phyloP scores from a whole-genome alignment of 495 filamentous ascomycete genomes.

The Penicillium antarcticum region DNA sequence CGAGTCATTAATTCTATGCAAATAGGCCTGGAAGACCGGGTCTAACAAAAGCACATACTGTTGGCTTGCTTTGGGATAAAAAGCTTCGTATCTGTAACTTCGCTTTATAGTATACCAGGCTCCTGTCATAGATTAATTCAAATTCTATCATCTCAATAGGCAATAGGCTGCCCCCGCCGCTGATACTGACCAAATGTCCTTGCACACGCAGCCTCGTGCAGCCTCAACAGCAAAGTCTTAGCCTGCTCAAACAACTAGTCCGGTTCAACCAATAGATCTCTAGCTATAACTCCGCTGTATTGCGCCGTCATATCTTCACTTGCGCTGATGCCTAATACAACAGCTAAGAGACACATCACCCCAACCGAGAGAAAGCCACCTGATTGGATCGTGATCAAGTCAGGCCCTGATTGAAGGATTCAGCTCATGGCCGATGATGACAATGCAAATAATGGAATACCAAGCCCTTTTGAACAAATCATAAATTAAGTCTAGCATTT shows the following conservation, averaged over 20 bases:
- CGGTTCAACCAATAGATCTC: constrained; percentile 74
- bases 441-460: constrained; percentile 1
- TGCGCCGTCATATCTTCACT: constrained; percentile 77
- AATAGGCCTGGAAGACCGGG: no score
- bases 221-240: constrained; percentile 71
- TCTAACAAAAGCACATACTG: no score
- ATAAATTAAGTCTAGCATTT: no score
- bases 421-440: constrained; percentile 7
- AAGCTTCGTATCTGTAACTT: no score
- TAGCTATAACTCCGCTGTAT: constrained; percentile 70
- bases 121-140: neutral
- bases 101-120: neutral
- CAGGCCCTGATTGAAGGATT: no score
- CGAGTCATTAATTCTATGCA: no score
- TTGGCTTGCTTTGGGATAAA: no score
- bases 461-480: neutral
- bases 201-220: constrained; percentile 61
- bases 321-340: constrained; percentile 91
- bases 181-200: constrained; percentile 69
- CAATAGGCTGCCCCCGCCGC: no score
- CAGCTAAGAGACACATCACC: constrained; percentile 89
- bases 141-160: no score
- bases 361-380: constrained; percentile 70
- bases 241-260: constrained; percentile 87
- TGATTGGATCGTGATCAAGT: constrained; percentile 80